Conservation (phyloP, 345 rosid genomes). For the Iberis pinnata region DNA sequence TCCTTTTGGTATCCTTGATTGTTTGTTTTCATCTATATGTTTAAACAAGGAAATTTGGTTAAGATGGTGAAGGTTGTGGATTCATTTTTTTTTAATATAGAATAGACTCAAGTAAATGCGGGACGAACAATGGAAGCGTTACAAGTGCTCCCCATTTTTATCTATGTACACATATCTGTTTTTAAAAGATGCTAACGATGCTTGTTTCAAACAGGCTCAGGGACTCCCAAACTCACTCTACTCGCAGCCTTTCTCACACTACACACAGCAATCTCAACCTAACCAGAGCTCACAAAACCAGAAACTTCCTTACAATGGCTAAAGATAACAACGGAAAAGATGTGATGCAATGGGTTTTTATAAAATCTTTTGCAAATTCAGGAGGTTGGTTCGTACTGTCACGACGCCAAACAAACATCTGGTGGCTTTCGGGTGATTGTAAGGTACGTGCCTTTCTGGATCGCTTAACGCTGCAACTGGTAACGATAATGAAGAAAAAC, state of each 20-base stretch:
- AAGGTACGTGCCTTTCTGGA: constrained; percentile 27
- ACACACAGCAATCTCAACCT: constrained; percentile 68
- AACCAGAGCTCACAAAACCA: constrained; percentile 78
- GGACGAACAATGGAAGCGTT: constrained; percentile 1
- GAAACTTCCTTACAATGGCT: constrained; percentile 78
- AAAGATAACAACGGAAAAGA: constrained; percentile 26
- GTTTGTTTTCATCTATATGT: no score
- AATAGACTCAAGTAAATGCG: neutral
- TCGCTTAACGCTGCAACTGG: constrained; percentile 24
- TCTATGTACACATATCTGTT: neutral
- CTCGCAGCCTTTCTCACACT: constrained; percentile 85
- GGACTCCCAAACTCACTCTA: constrained; percentile 88
- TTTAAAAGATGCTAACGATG: constrained; percentile 4
- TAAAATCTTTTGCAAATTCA: constrained; percentile 50
- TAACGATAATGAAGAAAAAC: constrained; percentile 20
- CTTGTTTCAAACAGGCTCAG: constrained; percentile 31
- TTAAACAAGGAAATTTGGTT: no score
- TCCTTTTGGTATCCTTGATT: constrained; percentile 7
- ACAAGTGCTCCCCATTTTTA: neutral
- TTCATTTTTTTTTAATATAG: no score
- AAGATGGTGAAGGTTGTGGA: no score
- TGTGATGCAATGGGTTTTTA: constrained; percentile 45
- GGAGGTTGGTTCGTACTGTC: constrained; percentile 70
- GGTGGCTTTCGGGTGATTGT: constrained; percentile 27
- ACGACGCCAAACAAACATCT: constrained; percentile 39